Evolutionary conservation across 768 basidiomycete genomes (phyloP).

Genomic region (Lentinula aciculospora): DNA sequence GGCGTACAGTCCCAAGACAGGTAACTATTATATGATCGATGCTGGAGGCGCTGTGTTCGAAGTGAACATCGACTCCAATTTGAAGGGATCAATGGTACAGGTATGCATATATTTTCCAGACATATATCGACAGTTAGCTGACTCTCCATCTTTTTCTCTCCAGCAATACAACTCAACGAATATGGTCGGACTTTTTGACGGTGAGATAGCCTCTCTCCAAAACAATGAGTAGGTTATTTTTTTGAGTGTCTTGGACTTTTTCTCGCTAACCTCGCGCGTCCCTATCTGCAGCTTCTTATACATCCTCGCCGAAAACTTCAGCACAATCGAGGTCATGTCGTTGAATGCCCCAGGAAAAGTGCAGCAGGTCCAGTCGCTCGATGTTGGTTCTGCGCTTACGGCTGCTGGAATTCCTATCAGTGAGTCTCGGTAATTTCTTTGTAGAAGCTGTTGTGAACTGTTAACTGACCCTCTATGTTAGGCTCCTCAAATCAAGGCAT

Average conservation of each 20-base stretch:
- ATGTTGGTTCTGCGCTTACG: slow-evolving; percentile 23
- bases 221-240: slow-evolving; percentile 29
- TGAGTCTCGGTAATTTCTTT: slow-evolving; percentile 13
- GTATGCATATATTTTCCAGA: slow-evolving; percentile 14
- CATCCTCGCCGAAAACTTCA: slow-evolving; percentile 30
- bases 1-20: slow-evolving; percentile 31
- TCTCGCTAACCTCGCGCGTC: too few species aligned
- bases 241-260: not conserved
- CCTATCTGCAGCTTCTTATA: slow-evolving; percentile 29
- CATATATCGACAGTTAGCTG: not conserved
- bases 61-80: slow-evolving; percentile 37
- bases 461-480: not conserved
- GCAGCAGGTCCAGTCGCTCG: slow-evolving; percentile 21
- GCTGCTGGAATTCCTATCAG: slow-evolving; percentile 26
- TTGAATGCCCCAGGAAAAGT: slow-evolving; percentile 31
- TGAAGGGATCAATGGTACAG: slow-evolving; percentile 37
- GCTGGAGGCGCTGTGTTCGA: slow-evolving; percentile 37
- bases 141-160: not conserved
- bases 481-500: slow-evolving; percentile 8
- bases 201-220: slow-evolving; percentile 30
- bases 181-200: slow-evolving; percentile 31
- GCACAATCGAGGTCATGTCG: slow-evolving; percentile 31
- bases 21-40: slow-evolving; percentile 41
- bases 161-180: slow-evolving; percentile 33
- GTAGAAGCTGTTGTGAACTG: not conserved